A percentile compares a stretch with the other conserved stretches of the same genome.
Evolutionary conservation across 2,329 filamentous ascomycete genomes (phyloP).

Genomic region (Epichloe hybrida): DNA sequence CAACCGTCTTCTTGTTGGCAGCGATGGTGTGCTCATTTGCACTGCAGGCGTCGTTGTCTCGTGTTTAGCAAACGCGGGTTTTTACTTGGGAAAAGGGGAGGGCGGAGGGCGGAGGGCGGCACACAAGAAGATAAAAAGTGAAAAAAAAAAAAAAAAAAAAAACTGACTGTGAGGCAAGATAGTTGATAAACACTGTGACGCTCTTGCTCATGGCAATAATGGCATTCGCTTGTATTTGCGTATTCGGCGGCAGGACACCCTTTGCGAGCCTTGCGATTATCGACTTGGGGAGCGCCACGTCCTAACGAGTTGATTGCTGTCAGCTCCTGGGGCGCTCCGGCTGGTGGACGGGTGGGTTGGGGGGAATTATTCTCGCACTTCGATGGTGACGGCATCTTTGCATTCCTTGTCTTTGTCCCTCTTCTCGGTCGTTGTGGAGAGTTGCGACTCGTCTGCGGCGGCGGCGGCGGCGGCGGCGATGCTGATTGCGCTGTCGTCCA

Average conservation of each 20-base stretch:
- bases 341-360: not conserved
- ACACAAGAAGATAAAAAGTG: too few species aligned
- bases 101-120: too few species aligned
- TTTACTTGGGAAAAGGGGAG: too few species aligned
- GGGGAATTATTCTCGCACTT: slow-evolving; percentile 25
- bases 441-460: slow-evolving; percentile 4
- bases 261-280: slow-evolving; percentile 71
- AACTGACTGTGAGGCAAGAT: slow-evolving; percentile 56
- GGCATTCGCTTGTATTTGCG: slow-evolving; percentile 72
- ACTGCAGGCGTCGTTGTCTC: slow-evolving; percentile 24
- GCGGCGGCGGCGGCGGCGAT: not conserved
- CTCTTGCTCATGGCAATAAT: slow-evolving; percentile 68
- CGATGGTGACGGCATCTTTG: slow-evolving; percentile 34
- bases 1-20: slow-evolving; percentile 65
- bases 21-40: slow-evolving; percentile 57
- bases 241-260: slow-evolving; percentile 66
- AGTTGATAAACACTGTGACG: slow-evolving; percentile 73
- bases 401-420: slow-evolving; percentile 18
- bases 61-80: not conserved
- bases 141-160: too few species aligned
- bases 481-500: slow-evolving; percentile 20
- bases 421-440: slow-evolving; percentile 8
- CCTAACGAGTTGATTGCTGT: slow-evolving; percentile 28
- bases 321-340: too few species aligned
- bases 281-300: slow-evolving; percentile 65